Conservation (phyloP, 2,329 filamentous ascomycete species). For the Aspergillus sp. region DNA sequence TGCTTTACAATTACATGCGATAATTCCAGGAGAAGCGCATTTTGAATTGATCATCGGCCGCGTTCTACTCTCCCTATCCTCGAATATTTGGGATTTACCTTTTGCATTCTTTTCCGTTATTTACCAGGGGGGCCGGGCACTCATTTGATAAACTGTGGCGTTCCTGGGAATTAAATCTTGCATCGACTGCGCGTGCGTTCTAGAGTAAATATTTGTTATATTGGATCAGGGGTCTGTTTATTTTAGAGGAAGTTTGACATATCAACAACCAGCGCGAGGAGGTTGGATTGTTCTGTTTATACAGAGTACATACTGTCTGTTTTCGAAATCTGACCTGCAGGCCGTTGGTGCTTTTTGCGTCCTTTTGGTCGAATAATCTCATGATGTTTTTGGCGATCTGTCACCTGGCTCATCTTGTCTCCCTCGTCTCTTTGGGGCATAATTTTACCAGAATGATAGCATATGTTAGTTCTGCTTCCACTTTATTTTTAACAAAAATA, state of each 20-base stretch:
- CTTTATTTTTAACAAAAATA: not conserved
- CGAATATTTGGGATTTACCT: constrained; percentile 9
- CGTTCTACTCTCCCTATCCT: constrained; percentile 7
- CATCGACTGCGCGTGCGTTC: constrained; percentile 2
- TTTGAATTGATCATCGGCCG: constrained; percentile 3
- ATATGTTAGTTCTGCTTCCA: not conserved
- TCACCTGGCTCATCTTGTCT: not conserved
- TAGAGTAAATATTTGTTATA: constrained; percentile 7
- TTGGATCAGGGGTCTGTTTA: not conserved
- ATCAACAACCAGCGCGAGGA: constrained; percentile 5
- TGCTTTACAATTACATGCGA: not conserved
- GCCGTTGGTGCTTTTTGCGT: not conserved
- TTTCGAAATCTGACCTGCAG: constrained; percentile 1
- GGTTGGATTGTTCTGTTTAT: constrained; percentile 5
- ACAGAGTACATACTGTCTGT: not conserved
- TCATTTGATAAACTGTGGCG: constrained; percentile 8
- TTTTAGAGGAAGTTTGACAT: constrained; percentile 6
- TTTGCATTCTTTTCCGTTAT: not conserved
- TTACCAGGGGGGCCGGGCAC: constrained; percentile 1
- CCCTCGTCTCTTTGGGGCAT: not conserved
- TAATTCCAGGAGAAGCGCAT: not conserved
- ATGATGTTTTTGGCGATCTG: not conserved
- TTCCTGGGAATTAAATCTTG: constrained; percentile 4
- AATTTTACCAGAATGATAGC: not conserved
- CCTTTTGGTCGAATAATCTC: not conserved